Evolutionary conservation across 202 grass and related monocot genomes (phyloP).

Genomic region (Panicum hallii): DNA sequence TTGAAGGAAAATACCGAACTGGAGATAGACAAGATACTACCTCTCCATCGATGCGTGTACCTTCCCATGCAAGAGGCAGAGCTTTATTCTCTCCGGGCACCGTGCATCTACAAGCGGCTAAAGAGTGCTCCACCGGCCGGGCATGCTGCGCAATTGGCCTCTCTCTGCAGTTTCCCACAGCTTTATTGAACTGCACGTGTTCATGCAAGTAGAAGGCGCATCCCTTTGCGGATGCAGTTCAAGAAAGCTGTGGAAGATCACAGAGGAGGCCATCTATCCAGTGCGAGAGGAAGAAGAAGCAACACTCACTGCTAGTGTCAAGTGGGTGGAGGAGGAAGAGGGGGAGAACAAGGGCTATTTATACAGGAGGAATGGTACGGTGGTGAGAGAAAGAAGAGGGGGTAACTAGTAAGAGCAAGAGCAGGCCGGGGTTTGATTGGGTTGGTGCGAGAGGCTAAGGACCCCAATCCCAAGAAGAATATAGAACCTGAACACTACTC

Average conservation of each 20-base stretch:
- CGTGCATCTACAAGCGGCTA: slow-evolving; percentile 1
- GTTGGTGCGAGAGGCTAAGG: slow-evolving; percentile 60
- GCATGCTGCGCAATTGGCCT: slow-evolving; percentile 45
- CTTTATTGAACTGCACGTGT: slow-evolving; percentile 88
- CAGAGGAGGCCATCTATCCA: slow-evolving; percentile 70
- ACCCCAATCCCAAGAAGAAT: slow-evolving; percentile 98
- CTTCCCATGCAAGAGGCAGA: slow-evolving; percentile 31
- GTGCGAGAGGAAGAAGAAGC: neutral
- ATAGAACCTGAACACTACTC: slow-evolving; percentile 67
- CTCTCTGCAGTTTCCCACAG: slow-evolving; percentile 93
- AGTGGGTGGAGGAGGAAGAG: slow-evolving; percentile 46
- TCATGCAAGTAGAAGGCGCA: neutral
- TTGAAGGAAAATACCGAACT: neutral
- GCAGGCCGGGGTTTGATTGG: slow-evolving; percentile 8
- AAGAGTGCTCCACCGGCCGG: neutral
- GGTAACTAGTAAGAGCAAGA: neutral
- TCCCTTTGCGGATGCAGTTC: slow-evolving; percentile 68
- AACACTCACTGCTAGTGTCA: neutral
- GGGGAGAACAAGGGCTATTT: slow-evolving; percentile 57
- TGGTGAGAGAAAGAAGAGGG: neutral
- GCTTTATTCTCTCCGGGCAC: slow-evolving; percentile 35
- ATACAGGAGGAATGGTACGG: slow-evolving; percentile 46
- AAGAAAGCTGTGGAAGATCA: slow-evolving; percentile 99
- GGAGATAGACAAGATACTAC: neutral
- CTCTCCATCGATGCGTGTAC: neutral